Percentiles rank a stretch among this genome's conserved stretches.
phyloP scores from a whole-genome alignment of 2,329 filamentous ascomycete species.

The Ceratocystis diversiconidia region DNA sequence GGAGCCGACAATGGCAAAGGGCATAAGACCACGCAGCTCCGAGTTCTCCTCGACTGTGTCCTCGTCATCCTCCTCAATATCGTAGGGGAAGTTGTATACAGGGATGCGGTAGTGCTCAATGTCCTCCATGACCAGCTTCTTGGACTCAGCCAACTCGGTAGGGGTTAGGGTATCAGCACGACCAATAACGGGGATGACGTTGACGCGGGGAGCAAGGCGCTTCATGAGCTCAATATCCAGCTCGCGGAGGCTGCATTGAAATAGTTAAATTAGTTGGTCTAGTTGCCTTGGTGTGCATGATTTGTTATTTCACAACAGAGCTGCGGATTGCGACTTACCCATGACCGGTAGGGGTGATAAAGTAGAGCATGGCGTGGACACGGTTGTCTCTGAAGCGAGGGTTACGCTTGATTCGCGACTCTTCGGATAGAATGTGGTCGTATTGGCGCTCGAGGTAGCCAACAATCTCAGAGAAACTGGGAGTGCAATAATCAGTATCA shows the following conservation, averaged over 20 bases:
- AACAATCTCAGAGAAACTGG: conserved; percentile 90
- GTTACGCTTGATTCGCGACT: conserved; percentile 99
- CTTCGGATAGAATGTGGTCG: conserved; percentile 96
- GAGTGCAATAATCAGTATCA: neutral
- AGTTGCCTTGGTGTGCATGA: neutral
- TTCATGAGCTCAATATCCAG: conserved; percentile 99
- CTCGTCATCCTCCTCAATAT: conserved; percentile 98
- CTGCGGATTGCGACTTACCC: conserved; percentile 41
- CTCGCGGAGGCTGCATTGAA: conserved; percentile 63
- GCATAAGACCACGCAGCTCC: conserved; percentile 93
- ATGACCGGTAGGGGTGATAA: conserved; percentile 96
- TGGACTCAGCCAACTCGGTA: conserved; percentile 91
- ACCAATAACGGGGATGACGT: conserved; percentile 97
- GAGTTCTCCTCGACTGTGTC: conserved; percentile 99
- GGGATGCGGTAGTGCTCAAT: conserved; percentile 99
- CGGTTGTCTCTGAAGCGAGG: conserved; percentile 98
- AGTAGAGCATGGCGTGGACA: conserved; percentile 96
- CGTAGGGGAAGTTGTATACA: conserved; percentile 99
- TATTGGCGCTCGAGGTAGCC: conserved; percentile 98
- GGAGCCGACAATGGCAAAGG: conserved; percentile 95
- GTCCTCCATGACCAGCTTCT: conserved; percentile 99
- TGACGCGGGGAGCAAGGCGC: conserved; percentile 92
- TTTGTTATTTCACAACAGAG: neutral
- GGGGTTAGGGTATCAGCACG: conserved; percentile 96
- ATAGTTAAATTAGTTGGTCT: conserved; percentile 18